phyloP scores from a whole-genome alignment of 2,329 filamentous ascomycete genomes.

The Sporothrix protearum region DNA sequence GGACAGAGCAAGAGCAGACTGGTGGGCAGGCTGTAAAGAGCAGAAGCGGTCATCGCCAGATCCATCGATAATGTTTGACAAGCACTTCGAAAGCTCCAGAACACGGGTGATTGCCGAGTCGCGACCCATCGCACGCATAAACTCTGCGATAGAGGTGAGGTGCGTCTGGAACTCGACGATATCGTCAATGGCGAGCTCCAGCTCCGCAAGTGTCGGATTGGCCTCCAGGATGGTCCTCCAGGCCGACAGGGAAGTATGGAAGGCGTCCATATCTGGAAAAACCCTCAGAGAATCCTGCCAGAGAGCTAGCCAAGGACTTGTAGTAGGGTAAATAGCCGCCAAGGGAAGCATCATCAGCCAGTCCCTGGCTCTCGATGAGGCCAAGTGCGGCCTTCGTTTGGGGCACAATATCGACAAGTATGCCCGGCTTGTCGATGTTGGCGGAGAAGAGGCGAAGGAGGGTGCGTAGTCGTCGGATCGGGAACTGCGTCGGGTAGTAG shows the following conservation, averaged over 20 bases:
- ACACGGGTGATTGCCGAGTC: constrained; percentile 45
- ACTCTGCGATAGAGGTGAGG: constrained; percentile 50
- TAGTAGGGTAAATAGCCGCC: constrained; percentile 48
- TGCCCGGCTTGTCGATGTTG: constrained; percentile 45
- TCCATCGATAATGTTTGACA: constrained; percentile 37
- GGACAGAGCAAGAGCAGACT: constrained; percentile 48
- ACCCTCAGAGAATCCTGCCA: constrained; percentile 43
- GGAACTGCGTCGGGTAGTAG: constrained; percentile 49
- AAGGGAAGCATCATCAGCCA: constrained; percentile 47
- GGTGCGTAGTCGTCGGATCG: constrained; percentile 51
- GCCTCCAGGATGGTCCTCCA: constrained; percentile 46
- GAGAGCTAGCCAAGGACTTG: constrained; percentile 43
- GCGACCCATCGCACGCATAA: constrained; percentile 51
- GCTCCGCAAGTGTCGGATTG: constrained; percentile 40
- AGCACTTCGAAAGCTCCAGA: constrained; percentile 44
- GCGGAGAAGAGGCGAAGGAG: constrained; percentile 49
- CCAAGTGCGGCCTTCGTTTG: constrained; percentile 41
- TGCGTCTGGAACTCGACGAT: constrained; percentile 48
- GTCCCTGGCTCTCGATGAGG: constrained; percentile 37
- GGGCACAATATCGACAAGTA: constrained; percentile 39
- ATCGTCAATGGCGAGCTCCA: constrained; percentile 49
- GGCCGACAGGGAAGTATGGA: constrained; percentile 39
- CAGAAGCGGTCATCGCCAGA: not conserved
- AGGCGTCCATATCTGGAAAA: constrained; percentile 36
- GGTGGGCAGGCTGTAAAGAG: constrained; percentile 40